Base-by-base conservation (phyloP, 805 yeast genomes). In the Metschnikowia dekortorum region DNA sequence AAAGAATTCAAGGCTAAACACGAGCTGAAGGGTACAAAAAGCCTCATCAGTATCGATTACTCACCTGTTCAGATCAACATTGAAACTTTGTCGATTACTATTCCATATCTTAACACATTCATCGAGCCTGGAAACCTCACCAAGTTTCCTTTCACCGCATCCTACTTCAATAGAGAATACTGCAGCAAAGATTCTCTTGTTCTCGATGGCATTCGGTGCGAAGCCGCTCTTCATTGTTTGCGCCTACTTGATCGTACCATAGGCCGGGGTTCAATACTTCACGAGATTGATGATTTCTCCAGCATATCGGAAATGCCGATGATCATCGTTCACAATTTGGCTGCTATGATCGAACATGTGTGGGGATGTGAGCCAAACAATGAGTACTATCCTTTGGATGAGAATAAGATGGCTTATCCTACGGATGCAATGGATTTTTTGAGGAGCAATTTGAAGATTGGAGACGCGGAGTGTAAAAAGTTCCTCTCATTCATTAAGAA, bases 131-230 rank as follows among this genome's bases (percentile, higher is more conserved):
- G 37, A 16, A 50, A 49, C 8, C 28, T 51, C 16, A 44, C 45
- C 43, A 51, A 48, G 36, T 38, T 42, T 13, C 55, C 57, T 4
- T 37, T 39, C 36, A 34, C 37, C 22, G 13, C 22, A 13, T 39
- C 46, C 11, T 54, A 48, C 35, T 57, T 32, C 50, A 52, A 51
- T 48, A 42, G 38, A 29, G 53, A 49, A 8, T 57, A 57, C 34
- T 56, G 59, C 46, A 43, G 14, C 14, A 44, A 44, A 10, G 61
- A 57, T 2, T 32, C 30, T 2, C 14, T 22, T 1, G 30, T 56
- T 14, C 36, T 51, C n/a, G 39, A 39, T 2, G 55, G 59, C 13
- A 44, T 54, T n/a, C 30, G 40, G 6, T 33, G 49, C 8, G 49
- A 50, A 31, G 46, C 50, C 1, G 47, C 53, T 2, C 16, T 36